These are phyloP conservation scores for Candida awuae DNA, from an alignment of 805 yeast genomes.

Conservation along the genomic window DNA sequence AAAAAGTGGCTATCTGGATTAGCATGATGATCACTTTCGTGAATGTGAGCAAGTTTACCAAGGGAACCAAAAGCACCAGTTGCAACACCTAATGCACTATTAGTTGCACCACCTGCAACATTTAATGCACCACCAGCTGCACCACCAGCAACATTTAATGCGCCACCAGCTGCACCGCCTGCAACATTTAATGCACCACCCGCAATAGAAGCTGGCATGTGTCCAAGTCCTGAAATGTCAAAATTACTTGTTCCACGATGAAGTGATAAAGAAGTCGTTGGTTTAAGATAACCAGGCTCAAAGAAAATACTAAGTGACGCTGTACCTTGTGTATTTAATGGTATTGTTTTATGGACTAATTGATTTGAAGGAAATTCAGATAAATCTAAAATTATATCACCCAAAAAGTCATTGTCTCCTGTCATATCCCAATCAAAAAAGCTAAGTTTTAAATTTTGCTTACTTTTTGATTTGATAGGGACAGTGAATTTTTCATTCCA, in stretches of 20 bases:
- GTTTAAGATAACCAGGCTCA: constrained; percentile 59
- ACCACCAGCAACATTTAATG: constrained; percentile 38
- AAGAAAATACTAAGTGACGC: constrained; percentile 48
- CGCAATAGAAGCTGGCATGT: constrained; percentile 18
- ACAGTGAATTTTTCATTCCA: constrained; percentile 65
- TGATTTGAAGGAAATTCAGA: constrained; percentile 39
- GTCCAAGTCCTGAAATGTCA: no score
- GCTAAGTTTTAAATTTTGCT: constrained; percentile 39
- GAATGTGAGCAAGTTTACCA: constrained; percentile 27
- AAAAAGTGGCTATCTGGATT: no score
- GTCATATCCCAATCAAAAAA: constrained; percentile 76
- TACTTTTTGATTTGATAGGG: constrained; percentile 56
- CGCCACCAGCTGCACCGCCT: constrained; percentile 37
- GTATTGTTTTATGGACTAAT: constrained; percentile 35
- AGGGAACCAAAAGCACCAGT: constrained; percentile 35
- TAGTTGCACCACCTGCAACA: no score
- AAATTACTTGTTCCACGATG: no score
- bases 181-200: constrained; percentile 32
- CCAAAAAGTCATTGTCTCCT: constrained; percentile 57
- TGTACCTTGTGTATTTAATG: constrained; percentile 56
- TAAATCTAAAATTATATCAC: constrained; percentile 43
- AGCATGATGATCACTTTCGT: no score
- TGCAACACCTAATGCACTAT: no score
- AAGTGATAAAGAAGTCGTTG: constrained; percentile 44
- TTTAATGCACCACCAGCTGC: constrained; percentile 34